These are phyloP conservation scores for Auxenochlorella protothecoides DNA, from an alignment of 139 green algal species.

Conservation along the genomic window DNA sequence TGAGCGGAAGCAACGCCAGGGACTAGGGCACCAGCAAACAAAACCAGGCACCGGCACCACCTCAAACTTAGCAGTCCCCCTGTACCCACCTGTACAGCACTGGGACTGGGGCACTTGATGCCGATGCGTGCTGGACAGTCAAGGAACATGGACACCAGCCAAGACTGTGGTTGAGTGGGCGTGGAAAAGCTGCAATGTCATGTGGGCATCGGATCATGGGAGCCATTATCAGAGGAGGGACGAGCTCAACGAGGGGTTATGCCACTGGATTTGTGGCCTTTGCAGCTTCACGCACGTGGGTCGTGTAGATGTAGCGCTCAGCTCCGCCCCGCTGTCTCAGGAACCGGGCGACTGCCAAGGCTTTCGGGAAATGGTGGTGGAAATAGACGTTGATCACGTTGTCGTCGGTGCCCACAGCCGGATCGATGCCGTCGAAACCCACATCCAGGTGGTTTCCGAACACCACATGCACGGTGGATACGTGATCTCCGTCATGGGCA, in stretches of 20 bases:
- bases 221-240: no score
- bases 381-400: constrained; percentile 48
- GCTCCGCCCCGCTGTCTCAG: constrained; percentile 9
- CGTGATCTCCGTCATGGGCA: neutral
- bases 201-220: no score
- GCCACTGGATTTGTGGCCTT: no score
- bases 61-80: no score
- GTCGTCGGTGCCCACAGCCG: constrained; percentile 24
- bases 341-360: constrained; percentile 14
- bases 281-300: constrained; percentile 1
- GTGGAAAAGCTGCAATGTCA: neutral
- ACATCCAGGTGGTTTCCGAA: constrained; percentile 50
- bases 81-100: no score
- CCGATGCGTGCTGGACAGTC: constrained; percentile 44
- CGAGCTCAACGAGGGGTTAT: no score
- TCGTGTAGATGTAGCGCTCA: constrained; percentile 28
- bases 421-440: constrained; percentile 21
- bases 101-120: constrained; percentile 31
- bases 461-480: constrained; percentile 34
- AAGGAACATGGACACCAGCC: constrained; percentile 42
- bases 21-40: no score
- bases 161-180: constrained; percentile 28
- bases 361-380: constrained; percentile 28
- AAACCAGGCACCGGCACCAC: no score
- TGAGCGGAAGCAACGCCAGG: no score